Conservation (phyloP, 495 filamentous ascomycete genomes). For the Beverwykella pulmonaria region DNA sequence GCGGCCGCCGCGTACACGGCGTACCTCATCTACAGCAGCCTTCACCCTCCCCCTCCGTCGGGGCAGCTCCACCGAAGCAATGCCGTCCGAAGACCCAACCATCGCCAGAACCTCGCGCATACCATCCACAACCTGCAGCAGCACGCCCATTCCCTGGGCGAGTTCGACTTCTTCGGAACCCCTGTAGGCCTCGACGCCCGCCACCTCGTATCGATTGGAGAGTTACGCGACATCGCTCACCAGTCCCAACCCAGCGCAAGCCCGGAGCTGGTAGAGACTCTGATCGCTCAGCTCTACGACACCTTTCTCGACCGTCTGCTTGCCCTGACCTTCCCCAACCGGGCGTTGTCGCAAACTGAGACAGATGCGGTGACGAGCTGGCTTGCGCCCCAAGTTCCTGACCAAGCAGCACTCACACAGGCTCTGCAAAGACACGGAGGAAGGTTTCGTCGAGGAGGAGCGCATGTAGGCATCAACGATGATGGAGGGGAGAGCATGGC, state of each 20-base stretch:
- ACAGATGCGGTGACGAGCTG: constrained; percentile 2
- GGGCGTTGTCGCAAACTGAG: constrained; percentile 1
- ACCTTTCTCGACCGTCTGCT: constrained; percentile 32
- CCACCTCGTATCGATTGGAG: neutral
- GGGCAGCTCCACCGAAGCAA: constrained; percentile 58
- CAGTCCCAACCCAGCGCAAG: neutral
- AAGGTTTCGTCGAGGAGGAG: neutral
- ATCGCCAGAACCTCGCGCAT: neutral
- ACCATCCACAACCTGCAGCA: constrained; percentile 19
- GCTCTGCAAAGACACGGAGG: constrained; percentile 14
- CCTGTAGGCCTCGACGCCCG: constrained; percentile 18
- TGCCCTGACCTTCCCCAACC: constrained; percentile 11
- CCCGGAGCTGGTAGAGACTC: constrained; percentile 12
- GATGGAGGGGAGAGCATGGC: constrained; percentile 33
- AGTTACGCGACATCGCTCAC: constrained; percentile 17
- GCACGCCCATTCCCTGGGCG: constrained; percentile 14
- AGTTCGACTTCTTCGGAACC: constrained; percentile 28
- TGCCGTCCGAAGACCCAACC: constrained; percentile 44
- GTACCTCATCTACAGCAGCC: constrained; percentile 36
- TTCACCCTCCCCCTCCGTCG: neutral
- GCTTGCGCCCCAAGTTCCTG: neutral
- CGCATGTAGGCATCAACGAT: neutral
- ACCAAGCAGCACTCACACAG: neutral
- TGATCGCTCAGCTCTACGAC: constrained; percentile 28
- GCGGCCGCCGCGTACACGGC: constrained; percentile 35